Base-by-base conservation (phyloP, 177 flowering plant species). In the Telopea speciosissima region DNA sequence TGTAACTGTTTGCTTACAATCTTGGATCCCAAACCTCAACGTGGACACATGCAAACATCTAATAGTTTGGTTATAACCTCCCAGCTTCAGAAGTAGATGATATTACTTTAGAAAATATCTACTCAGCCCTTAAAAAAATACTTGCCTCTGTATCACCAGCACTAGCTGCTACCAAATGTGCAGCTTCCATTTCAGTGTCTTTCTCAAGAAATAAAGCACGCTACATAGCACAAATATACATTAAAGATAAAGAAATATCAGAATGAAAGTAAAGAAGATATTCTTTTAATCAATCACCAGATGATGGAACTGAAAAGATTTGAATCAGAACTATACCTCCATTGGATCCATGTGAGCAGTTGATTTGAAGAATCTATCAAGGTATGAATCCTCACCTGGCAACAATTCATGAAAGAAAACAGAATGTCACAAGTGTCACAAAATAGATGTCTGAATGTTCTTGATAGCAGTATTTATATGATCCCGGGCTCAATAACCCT, bases 131-230 rank as follows among this genome's bases (percentile, higher is more conserved):
- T 40, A 28, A 21, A 71, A 56, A 21, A 67, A 45, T 49, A 75
- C 84, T 77, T 77, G 85, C 99, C 88, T 85, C 90, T 26, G 99
- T 95, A 14, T 93, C 99, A 80, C 99, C 99, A 78, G 87, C 97
- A 74, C 84, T 82, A 66, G 97, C 99, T 66, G 99, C 98, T 70
- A 88, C 85, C 19, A 91, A 83, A 79, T 93, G 99, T 79, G 99
- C 97, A 78, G 69, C 87, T 80, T 95, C 98, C 91, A 95, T 85
- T 77, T 93, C 96, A 61, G 73, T 79, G 77, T 95, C 97, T 70
- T 89, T 87, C 82, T 92, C 99, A 71, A 95, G 94, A 82, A 85
- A 93, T 69, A 73, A 71, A 8, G 97, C 99, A 75, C 99, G 94
- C 98, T 95, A 72, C 68, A 76, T 3, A 77, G 66, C 22, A 71